These are phyloP conservation scores for Neurospora sp. DNA, from an alignment of 495 filamentous ascomycete genomes.

Conservation along the genomic window DNA sequence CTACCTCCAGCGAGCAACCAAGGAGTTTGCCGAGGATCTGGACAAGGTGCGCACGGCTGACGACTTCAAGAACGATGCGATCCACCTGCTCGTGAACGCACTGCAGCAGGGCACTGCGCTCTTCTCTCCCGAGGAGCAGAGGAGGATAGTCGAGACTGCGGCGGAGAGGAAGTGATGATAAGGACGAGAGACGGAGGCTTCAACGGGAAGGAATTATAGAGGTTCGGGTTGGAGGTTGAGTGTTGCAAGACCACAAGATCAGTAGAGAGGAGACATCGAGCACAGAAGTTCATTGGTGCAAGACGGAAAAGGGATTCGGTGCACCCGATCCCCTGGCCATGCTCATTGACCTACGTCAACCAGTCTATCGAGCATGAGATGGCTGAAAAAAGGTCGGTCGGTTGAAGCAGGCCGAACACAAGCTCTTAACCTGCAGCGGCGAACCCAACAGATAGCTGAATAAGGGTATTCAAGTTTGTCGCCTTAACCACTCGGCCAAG, in stretches of 20 bases:
- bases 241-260: background rate
- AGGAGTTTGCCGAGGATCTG: conserved; percentile 62
- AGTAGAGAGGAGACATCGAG: background rate
- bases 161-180: background rate
- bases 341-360: background rate
- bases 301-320: background rate
- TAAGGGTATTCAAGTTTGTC: conserved; percentile 18
- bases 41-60: conserved; percentile 53
- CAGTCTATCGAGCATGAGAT: background rate
- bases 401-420: background rate
- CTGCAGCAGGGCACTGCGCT: conserved; percentile 50
- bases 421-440: background rate
- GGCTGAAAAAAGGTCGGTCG: background rate
- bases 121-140: conserved; percentile 36
- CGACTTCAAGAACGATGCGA: conserved; percentile 53
- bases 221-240: background rate
- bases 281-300: background rate
- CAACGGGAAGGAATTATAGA: background rate
- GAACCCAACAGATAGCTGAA: conserved; percentile 21
- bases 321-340: background rate
- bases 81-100: conserved; percentile 53
- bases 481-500: conserved; percentile 23
- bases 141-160: conserved; percentile 21
- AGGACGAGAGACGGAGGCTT: background rate
- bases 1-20: conserved; percentile 54